Base-by-base conservation (phyloP, 1,284 basidiomycete species). In the Melampsora larici-populina region DNA sequence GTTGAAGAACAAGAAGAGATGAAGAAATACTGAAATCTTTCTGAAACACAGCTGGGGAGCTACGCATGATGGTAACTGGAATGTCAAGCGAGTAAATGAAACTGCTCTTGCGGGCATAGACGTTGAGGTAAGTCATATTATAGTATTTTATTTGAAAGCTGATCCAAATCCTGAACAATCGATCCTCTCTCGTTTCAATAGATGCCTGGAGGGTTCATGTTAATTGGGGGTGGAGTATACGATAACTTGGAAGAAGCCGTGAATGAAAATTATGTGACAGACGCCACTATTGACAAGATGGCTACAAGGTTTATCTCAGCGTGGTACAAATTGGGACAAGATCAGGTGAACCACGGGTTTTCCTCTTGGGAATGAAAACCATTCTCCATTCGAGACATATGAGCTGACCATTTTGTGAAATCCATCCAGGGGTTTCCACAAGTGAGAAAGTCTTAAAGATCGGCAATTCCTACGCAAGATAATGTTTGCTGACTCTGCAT, bases 171-270 rank as follows among this genome's bases (percentile, higher is more conserved):
- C 31, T 36, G 15, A 66, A 40, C n/a, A 68, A 46, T 26, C 13
- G 8, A 40, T 49, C 36, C 26, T 31, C 9, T 70, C 48, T 36
- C n/a, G 40, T 33, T 26, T 13, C 24, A 29, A 2, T 17, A 70
- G 68, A 70, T 70, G 68, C 68, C 68, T 24, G 68, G 68, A 13
- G 68, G 68, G 1, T 55, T 33, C 31, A 18, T 70, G 6, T 33
- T 70, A 4, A 31, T 58, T 70, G 68, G 68, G 46, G 68, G 68
- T 58, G 68, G 68, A 58, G 68, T 70, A 24, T 70, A 70, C n/a
- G 31, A 55, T 29, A 70, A 70, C 26, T 70, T 70, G 48, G 51
- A 70, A 55, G 60, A 43, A 63, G 70, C 70, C 11, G 70, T 72
- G 11, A 40, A 60, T 9, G 26, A 43, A 24, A 33, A 46, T 43